Base-by-base conservation (phyloP, 2,329 filamentous ascomycete genomes). In the Falciphora oryzae region DNA sequence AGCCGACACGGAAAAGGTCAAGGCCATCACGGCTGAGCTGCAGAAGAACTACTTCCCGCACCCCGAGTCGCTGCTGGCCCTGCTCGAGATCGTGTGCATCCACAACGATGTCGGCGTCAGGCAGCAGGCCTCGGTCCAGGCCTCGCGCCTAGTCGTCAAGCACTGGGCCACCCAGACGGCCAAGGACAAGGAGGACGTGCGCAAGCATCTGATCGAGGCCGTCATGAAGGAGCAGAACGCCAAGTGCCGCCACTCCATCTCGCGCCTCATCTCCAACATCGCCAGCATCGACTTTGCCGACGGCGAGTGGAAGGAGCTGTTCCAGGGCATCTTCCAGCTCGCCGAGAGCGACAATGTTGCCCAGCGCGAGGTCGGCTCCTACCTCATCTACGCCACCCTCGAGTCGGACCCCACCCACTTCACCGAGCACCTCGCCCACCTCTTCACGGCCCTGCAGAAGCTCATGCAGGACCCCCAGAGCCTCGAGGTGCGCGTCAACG, bases 21-120 rank as follows among this genome's bases (percentile, higher is more conserved):
- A 97, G 85, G 87, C 90, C 70, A 92, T 93, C 68, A 99, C 94
- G 25, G 87, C 90, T 66, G 88, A 93, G 72, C 87, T 98, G 66
- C 93, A 96, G 79, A 95, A 96, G 78, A 91, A 91, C 79, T 98
- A 92, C 83, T 98, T 96, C 82, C 89, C 87, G 72, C 86, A 92
- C 70, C 90, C 94, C 56, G 86, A 93, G 72, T 92, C 92, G 22
- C 87, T 98, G 65, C 84, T 94, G 65, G 87, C 91, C 72, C 89
- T 98, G 68, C 86, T 98, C 70, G 92, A 97, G 79, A 88, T 97
- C 73, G 85, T 96, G 70, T 90, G 92, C 71, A 91, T 89, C 65
- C 89, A 97, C 77, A 82, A 88, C 66, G 83, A 88, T 73, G 76
- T 84, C 60, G 85, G 88, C 70, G 83, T 97, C 65, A 90, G 93